A percentile compares a stretch with the other conserved stretches of the same genome.
These are phyloP conservation scores for Heterobasidion parviporum DNA, from an alignment of 1,284 basidiomycete species.

Conservation along the genomic window DNA sequence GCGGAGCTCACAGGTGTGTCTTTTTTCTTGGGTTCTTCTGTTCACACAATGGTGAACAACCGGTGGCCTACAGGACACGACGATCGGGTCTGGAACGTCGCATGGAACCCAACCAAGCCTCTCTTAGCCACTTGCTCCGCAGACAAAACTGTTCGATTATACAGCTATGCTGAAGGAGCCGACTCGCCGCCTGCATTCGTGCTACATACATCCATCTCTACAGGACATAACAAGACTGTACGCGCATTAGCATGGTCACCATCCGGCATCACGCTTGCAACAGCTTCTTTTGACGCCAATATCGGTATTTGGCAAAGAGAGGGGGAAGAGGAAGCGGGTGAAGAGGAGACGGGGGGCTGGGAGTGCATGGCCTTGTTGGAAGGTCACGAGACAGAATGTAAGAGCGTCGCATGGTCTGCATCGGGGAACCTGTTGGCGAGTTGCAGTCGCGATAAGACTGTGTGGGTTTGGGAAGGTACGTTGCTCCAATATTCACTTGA, in stretches of 20 bases:
- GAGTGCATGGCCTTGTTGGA: conserved; percentile 86
- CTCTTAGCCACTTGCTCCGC: conserved; percentile 90
- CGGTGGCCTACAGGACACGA: conserved; percentile 58
- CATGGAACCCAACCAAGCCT: conserved; percentile 85
- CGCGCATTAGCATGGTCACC: conserved; percentile 87
- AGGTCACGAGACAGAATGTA: conserved; percentile 98
- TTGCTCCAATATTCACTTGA: neutral
- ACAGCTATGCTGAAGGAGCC: conserved; percentile 48
- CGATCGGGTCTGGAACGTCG: conserved; percentile 82
- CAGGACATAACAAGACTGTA: conserved; percentile 90
- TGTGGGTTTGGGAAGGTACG: conserved; percentile 98
- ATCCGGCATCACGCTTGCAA: conserved; percentile 82
- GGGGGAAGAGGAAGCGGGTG: conserved; percentile 33
- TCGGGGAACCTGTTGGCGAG: conserved; percentile 82
- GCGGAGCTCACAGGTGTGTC: conserved; percentile 8
- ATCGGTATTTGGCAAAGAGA: conserved; percentile 86
- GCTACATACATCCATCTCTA: conserved; percentile 57
- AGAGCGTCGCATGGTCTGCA: conserved; percentile 83
- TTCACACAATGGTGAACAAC: neutral
- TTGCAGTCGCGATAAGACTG: conserved; percentile 93
- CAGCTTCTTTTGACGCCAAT: conserved; percentile 92
- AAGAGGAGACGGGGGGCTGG: conserved; percentile 32
- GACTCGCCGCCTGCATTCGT: conserved; percentile 36
- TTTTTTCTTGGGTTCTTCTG: neutral
- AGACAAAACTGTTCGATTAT: conserved; percentile 88